Evolutionary conservation across 768 basidiomycete species (phyloP).

Genomic region (Tulasnella sp.): DNA sequence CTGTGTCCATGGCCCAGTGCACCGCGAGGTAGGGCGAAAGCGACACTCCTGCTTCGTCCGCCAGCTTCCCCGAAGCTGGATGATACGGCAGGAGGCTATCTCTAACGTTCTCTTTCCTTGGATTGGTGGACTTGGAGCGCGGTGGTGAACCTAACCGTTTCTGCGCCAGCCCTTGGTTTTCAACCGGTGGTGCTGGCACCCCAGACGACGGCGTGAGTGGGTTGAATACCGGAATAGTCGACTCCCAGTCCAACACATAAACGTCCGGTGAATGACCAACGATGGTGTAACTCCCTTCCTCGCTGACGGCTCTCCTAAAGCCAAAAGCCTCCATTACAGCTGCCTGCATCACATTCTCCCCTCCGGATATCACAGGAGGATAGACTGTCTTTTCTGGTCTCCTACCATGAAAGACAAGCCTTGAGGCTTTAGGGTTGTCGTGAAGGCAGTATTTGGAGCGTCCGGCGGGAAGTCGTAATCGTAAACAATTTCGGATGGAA

Average conservation of each 20-base stretch:
- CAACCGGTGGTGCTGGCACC: background rate
- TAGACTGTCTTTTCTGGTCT: constrained; percentile 19
- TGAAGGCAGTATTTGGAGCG: constrained; percentile 36
- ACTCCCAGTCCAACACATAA: constrained; percentile 54
- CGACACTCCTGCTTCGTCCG: constrained; percentile 40
- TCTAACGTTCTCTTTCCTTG: constrained; percentile 7
- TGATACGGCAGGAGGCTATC: constrained; percentile 46
- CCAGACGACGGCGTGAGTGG: constrained; percentile 17
- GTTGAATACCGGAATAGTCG: constrained; percentile 48
- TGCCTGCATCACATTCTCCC: constrained; percentile 34
- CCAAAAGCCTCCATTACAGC: constrained; percentile 33
- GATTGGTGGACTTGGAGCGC: background rate
- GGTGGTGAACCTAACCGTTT: background rate
- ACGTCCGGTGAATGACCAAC: constrained; percentile 40
- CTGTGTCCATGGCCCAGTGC: constrained; percentile 57
- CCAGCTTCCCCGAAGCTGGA: constrained; percentile 43
- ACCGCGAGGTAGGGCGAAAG: constrained; percentile 48
- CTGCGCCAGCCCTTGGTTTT: background rate
- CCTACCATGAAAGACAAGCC: constrained; percentile 33
- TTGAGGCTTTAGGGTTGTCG: constrained; percentile 26
- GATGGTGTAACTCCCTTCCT: constrained; percentile 29
- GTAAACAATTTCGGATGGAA: constrained; percentile 11
- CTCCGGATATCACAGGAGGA: constrained; percentile 34
- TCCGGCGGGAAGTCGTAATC: constrained; percentile 33
- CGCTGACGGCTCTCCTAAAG: constrained; percentile 29